Conservation (phyloP, 2,329 filamentous ascomycete genomes). For the Talaromyces sp. region DNA sequence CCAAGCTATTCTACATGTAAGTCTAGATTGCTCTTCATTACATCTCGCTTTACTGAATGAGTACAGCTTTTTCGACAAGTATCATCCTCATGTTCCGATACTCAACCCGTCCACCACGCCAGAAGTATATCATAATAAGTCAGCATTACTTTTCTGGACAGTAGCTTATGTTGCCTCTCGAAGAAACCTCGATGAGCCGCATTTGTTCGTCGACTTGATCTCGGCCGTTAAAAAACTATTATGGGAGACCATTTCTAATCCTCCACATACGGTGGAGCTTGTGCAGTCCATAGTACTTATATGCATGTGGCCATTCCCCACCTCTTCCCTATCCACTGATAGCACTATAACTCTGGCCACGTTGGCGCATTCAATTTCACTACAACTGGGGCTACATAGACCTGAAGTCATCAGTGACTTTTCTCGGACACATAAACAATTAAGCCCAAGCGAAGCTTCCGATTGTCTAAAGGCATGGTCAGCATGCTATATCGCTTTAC, state of each 20-base stretch:
- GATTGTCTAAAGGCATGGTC: constrained; percentile 22
- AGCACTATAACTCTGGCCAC: constrained; percentile 20
- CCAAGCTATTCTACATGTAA: constrained; percentile 10
- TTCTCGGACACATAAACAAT: constrained; percentile 16
- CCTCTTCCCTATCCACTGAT: constrained; percentile 20
- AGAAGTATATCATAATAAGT: constrained; percentile 16
- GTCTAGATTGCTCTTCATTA: neutral
- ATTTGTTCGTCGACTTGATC: constrained; percentile 11
- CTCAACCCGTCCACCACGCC: constrained; percentile 2
- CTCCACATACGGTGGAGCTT: constrained; percentile 20
- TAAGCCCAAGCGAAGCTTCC: constrained; percentile 17
- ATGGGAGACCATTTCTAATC: constrained; percentile 20
- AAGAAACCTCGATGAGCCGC: constrained; percentile 15
- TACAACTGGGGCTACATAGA: constrained; percentile 23
- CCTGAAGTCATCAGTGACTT: constrained; percentile 22
- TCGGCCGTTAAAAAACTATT: constrained; percentile 17
- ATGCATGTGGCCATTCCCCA: constrained; percentile 26
- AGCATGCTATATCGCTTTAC: constrained; percentile 21
- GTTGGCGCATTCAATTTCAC: constrained; percentile 20
- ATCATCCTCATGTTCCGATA: constrained; percentile 10
- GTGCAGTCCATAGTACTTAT: constrained; percentile 23
- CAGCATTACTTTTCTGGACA: constrained; percentile 19
- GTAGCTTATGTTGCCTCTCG: constrained; percentile 19
- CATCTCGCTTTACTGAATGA: neutral
- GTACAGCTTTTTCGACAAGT: constrained; percentile 12